Evolutionary conservation across 2,329 filamentous ascomycete genomes (phyloP).

Genomic region (Ophiocordyceps unilateralis): DNA sequence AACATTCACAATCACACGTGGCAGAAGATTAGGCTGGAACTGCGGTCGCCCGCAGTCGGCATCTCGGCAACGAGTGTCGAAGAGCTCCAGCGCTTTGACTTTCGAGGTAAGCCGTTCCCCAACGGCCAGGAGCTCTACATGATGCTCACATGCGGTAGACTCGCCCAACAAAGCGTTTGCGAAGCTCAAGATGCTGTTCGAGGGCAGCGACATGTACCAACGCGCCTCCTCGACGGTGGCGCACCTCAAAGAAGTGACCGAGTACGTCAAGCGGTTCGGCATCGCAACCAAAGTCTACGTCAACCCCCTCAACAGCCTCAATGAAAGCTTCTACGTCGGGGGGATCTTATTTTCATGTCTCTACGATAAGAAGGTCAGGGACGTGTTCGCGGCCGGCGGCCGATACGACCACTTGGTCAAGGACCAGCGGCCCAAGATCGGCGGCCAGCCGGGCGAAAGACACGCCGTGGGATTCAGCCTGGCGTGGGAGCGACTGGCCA

Average conservation of each 20-base stretch:
- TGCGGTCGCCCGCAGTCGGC: conserved; percentile 66
- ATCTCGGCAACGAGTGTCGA: conserved; percentile 81
- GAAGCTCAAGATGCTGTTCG: conserved; percentile 41
- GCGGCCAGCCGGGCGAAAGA: conserved; percentile 42
- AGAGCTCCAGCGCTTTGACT: conserved; percentile 81
- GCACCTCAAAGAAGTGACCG: conserved; percentile 62
- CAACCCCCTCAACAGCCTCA: conserved; percentile 70
- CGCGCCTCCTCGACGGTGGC: conserved; percentile 60
- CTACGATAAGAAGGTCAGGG: conserved; percentile 65
- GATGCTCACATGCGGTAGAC: conserved; percentile 16
- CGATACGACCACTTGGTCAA: conserved; percentile 82
- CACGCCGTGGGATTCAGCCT: conserved; percentile 89
- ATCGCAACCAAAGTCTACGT: conserved; percentile 68
- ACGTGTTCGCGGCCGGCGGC: conserved; percentile 85
- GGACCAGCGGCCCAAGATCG: conserved; percentile 58
- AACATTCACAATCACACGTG: conserved; percentile 70
- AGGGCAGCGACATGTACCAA: conserved; percentile 50
- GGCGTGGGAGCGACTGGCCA: conserved; percentile 67
- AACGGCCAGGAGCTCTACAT: not conserved
- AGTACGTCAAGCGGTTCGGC: conserved; percentile 59
- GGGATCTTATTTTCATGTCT: conserved; percentile 83
- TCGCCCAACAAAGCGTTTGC: conserved; percentile 38
- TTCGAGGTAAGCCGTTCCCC: conserved; percentile 40
- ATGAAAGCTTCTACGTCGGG: conserved; percentile 76
- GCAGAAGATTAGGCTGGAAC: conserved; percentile 65